Evolutionary conservation across 495 filamentous ascomycete genomes (phyloP), one percentile per base, ranked within the genome.

Genomic region (Hyaloscypha hepaticicola): DNA sequence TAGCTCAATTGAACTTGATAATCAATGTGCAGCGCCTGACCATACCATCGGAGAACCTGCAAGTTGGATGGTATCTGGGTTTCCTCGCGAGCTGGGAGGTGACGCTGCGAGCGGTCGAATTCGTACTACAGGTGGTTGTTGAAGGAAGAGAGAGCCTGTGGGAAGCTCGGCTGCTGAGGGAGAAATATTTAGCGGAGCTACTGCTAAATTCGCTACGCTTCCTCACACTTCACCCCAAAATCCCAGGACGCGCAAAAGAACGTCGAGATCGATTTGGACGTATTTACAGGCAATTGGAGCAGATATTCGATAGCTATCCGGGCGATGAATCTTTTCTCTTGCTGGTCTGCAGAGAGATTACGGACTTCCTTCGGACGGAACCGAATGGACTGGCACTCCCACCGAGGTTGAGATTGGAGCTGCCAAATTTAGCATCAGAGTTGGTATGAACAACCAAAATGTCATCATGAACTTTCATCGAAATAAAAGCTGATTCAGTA

Each of bases 11-110:
- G 34, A 74, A 73, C 56, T 55, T 70, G 55, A 71, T 77, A 45
- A 75, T 75, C 63, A 71, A 72, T 31, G 60, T 75, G 27, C 75
- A 77, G 56, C 72, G 75, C 11, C 53, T 77, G 48, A 71, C 75
- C 5, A 25, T 77, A n/a, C 73, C 74, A 0, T 67, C 69, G 33
- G 70, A 74, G 21, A 71, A 68, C 41, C 41, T 63, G 55, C 74
- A 75, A 29, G 38, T 72, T 1, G 73, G 72, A 21, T 70, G 75
- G 70, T 76, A 73, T 64, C 66, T 77, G 7, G 74, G 75, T 19
- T 73, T 70, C 61, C 70, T 77, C 3, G 72, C 68, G 1, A 75
- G 73, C 62, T 76, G 76, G 76, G 74, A 78, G 63, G 72, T 76
- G 33, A 69, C 72, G 6, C 25, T 76, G 34, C 72, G 75, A n/a